phyloP scores from a whole-genome alignment of 2,329 filamentous ascomycete species.

The Colletotrichum sp. region DNA sequence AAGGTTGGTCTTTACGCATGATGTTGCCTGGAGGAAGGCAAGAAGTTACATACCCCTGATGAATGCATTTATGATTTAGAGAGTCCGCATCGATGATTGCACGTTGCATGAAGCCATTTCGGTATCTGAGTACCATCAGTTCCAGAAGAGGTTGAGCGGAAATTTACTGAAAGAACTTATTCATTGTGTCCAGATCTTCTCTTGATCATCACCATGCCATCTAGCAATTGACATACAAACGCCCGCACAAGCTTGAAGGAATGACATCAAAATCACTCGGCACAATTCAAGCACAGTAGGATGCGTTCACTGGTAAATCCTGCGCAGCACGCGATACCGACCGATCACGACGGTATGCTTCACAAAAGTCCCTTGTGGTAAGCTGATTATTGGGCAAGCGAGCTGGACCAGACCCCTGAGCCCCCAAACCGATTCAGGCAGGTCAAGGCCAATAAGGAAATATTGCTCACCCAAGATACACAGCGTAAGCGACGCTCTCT shows the following conservation, averaged over 20 bases:
- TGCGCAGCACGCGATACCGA: neutral
- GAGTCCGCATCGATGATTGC: neutral
- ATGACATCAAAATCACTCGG: neutral
- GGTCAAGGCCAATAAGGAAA: neutral
- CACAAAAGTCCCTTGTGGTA: neutral
- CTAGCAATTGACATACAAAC: too few species aligned
- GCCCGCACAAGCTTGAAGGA: too few species aligned
- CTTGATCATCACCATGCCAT: neutral
- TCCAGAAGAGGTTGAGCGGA: accelerated
- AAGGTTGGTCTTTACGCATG: constrained; percentile 35
- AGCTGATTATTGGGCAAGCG: neutral
- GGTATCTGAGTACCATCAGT: neutral
- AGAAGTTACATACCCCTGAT: constrained; percentile 12
- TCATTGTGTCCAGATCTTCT: neutral
- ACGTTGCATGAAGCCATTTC: neutral
- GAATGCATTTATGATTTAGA: neutral
- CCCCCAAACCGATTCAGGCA: neutral
- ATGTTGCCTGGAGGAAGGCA: constrained; percentile 34
- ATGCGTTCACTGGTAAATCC: neutral
- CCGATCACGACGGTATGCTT: accelerated
- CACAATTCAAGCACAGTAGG: neutral
- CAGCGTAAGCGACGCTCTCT: neutral
- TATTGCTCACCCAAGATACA: neutral
- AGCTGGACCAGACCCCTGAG: neutral
- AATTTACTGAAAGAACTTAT: accelerated